Evolutionary conservation across 345 rosid genomes (phyloP).

Genomic region (Triadica sebifera): DNA sequence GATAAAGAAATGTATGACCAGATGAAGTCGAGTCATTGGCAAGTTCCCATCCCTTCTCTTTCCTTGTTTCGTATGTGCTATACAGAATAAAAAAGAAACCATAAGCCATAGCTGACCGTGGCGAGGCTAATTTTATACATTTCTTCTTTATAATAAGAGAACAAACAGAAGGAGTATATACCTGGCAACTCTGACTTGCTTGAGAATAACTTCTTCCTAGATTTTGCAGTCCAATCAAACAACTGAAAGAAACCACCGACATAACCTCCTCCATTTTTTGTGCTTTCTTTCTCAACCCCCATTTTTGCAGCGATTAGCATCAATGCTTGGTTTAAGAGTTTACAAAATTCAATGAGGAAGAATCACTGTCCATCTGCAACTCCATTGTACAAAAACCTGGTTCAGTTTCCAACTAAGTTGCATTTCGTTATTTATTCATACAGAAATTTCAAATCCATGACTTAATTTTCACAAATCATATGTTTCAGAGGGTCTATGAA

Average conservation of each 20-base stretch:
- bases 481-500: not conserved
- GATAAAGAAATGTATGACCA: constrained; percentile 26
- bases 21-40: constrained; percentile 52
- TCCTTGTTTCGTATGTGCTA: constrained; percentile 60
- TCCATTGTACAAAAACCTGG: constrained; percentile 9
- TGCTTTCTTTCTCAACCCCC: constrained; percentile 64
- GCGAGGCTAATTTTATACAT: constrained; percentile 6
- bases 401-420: constrained; percentile 8
- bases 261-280: constrained; percentile 64
- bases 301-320: constrained; percentile 27
- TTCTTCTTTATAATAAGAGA: not conserved
- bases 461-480: not conserved
- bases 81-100: constrained; percentile 7
- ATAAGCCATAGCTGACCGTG: constrained; percentile 1
- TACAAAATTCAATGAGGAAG: constrained; percentile 6
- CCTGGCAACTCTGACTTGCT: constrained; percentile 70
- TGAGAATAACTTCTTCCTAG: constrained; percentile 87
- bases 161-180: constrained; percentile 15
- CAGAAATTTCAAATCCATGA: not conserved
- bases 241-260: constrained; percentile 79
- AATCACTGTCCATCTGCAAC: constrained; percentile 29
- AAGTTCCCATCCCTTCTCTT: constrained; percentile 61
- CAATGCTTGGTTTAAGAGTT: constrained; percentile 13
- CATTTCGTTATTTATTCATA: not conserved
- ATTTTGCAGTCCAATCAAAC: constrained; percentile 95